Conservation (phyloP, 2,329 filamentous ascomycete genomes). For the Alternaria ventricosa region DNA sequence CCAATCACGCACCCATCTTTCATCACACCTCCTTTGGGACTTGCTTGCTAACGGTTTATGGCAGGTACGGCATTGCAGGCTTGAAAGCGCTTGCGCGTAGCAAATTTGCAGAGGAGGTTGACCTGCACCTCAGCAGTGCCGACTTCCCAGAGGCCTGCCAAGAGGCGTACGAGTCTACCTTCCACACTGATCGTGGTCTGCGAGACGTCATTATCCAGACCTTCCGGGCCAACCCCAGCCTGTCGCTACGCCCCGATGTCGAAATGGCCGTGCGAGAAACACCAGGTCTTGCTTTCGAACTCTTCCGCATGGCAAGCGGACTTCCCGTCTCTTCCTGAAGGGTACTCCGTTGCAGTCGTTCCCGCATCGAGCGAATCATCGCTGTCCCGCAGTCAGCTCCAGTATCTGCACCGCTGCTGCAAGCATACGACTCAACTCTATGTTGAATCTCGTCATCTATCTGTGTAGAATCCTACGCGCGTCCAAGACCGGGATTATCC, state of each 20-base stretch:
- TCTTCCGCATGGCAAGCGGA: slow-evolving; percentile 57
- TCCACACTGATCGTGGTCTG: slow-evolving; percentile 58
- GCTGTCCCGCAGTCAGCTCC: neutral
- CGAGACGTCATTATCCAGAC: slow-evolving; percentile 56
- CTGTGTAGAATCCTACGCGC: neutral
- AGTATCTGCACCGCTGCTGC: neutral
- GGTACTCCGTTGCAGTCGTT: neutral
- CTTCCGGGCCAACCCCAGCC: slow-evolving; percentile 55
- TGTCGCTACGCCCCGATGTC: slow-evolving; percentile 56
- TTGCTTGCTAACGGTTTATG: slow-evolving; percentile 30
- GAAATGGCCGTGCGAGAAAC: slow-evolving; percentile 53
- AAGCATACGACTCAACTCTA: slow-evolving; percentile 2
- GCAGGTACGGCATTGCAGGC: slow-evolving; percentile 55
- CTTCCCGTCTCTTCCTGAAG: slow-evolving; percentile 49
- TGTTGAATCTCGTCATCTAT: neutral
- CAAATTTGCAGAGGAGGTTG: slow-evolving; percentile 56
- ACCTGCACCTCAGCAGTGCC: slow-evolving; percentile 52
- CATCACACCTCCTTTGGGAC: slow-evolving; percentile 11
- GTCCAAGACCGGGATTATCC: neutral
- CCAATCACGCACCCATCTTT: slow-evolving; percentile 10
- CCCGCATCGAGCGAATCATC: neutral
- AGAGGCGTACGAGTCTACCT: slow-evolving; percentile 57
- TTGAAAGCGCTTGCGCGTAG: slow-evolving; percentile 54
- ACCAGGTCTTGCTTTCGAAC: slow-evolving; percentile 56
- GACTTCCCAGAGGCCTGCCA: slow-evolving; percentile 57